Percentiles rank a stretch among this genome's conserved stretches.
Evolutionary conservation across 2,329 filamentous ascomycete genomes (phyloP).

Genomic region (Talaromyces sp.): DNA sequence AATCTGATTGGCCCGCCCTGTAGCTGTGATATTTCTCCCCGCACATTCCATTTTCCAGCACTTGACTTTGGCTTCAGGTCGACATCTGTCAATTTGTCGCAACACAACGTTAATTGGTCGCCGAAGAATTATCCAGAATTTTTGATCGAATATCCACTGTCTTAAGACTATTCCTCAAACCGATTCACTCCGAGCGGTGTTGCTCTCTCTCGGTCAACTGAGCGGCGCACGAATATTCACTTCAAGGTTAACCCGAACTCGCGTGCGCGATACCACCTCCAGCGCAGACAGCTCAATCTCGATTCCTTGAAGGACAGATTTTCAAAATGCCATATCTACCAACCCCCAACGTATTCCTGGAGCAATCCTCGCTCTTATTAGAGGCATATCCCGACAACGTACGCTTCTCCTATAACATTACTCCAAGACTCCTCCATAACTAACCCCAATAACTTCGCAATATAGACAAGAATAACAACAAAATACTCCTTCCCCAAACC

Average conservation of each 20-base stretch:
- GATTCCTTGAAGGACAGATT: background rate
- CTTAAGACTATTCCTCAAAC: background rate
- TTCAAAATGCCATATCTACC: constrained; percentile 72
- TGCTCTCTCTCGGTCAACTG: background rate
- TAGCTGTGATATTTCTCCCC: constrained; percentile 8
- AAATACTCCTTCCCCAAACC: constrained; percentile 69
- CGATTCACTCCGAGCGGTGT: too few relatives aligned
- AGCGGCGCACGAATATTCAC: background rate
- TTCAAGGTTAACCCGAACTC: background rate
- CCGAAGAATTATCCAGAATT: too few relatives aligned
- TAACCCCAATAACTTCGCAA: background rate
- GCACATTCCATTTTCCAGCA: constrained; percentile 12
- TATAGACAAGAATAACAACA: constrained; percentile 85
- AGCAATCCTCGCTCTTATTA: constrained; percentile 79
- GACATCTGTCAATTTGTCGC: background rate
- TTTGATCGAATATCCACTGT: background rate
- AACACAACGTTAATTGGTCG: background rate
- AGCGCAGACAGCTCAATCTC: background rate
- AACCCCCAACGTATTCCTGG: constrained; percentile 86
- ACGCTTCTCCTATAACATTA: constrained; percentile 35
- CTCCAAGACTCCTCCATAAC: background rate
- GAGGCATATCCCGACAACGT: constrained; percentile 83
- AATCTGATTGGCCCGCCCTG: constrained; percentile 8
- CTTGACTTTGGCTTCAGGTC: background rate
- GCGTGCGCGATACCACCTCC: background rate